Evolutionary conservation across 148 eudicot genomes (phyloP).

Genomic region (Polygonum aviculare): DNA sequence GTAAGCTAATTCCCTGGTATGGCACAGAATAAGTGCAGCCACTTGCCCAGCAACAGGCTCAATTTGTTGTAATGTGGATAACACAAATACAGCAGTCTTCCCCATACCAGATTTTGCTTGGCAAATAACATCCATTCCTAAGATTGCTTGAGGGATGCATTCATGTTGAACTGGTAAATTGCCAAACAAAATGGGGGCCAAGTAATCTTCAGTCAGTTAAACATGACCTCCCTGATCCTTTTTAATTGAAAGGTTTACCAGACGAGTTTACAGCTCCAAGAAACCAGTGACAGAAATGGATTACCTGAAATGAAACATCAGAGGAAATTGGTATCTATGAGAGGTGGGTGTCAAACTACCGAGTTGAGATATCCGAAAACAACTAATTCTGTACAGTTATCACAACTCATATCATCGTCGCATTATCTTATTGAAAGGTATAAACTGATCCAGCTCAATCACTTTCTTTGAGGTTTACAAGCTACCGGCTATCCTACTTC

Average conservation of each 20-base stretch:
- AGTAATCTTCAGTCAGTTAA: conserved; percentile 47
- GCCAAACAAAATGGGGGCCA: conserved; percentile 49
- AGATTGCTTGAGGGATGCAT: conserved; percentile 74
- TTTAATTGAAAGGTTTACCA: conserved; percentile 52
- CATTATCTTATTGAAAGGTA: neutral
- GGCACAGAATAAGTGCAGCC: conserved; percentile 70
- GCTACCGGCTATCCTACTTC: no score
- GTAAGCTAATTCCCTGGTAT: conserved; percentile 68
- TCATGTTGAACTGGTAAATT: conserved; percentile 74
- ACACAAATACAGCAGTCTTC: conserved; percentile 72
- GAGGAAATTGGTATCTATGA: neutral
- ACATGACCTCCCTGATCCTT: conserved; percentile 32
- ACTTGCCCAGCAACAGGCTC: conserved; percentile 76
- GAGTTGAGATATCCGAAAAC: neutral
- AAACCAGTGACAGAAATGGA: conserved; percentile 26
- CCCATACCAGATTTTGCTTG: conserved; percentile 88
- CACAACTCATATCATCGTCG: neutral
- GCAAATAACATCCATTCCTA: conserved; percentile 83
- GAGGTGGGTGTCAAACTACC: neutral
- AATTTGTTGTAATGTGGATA: conserved; percentile 63
- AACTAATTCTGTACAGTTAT: neutral
- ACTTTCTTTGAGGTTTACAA: neutral
- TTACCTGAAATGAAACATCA: conserved; percentile 39
- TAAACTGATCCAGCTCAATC: neutral
- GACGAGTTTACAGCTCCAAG: conserved; percentile 37